Conservation (phyloP, 2,329 filamentous ascomycete species). For the Biscogniauxia sp. region DNA sequence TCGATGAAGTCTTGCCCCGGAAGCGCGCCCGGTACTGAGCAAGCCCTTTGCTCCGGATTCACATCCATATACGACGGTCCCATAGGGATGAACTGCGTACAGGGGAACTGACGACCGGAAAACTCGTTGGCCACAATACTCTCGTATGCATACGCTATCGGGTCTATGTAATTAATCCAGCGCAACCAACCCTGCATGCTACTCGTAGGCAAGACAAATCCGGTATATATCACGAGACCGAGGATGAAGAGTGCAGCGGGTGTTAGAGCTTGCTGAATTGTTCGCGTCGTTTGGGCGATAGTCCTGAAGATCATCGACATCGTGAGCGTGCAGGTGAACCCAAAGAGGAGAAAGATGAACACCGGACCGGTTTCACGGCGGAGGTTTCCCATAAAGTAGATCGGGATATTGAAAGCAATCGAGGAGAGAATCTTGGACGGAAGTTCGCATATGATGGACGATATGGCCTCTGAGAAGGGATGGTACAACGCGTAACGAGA, state of each 20-base stretch:
- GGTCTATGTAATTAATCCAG: constrained; percentile 79
- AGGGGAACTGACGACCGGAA: constrained; percentile 55
- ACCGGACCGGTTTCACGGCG: constrained; percentile 69
- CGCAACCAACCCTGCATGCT: constrained; percentile 77
- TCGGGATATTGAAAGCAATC: constrained; percentile 70
- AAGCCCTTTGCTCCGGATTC: constrained; percentile 43
- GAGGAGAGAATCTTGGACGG: constrained; percentile 75
- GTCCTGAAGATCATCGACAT: constrained; percentile 85
- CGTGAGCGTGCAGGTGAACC: constrained; percentile 49
- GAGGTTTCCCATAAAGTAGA: constrained; percentile 86
- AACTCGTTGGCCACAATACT: constrained; percentile 82
- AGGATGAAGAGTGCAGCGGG: constrained; percentile 59
- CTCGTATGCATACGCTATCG: constrained; percentile 76
- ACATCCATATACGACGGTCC: constrained; percentile 36
- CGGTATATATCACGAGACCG: constrained; percentile 64
- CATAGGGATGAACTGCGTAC: constrained; percentile 44
- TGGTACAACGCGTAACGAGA: constrained; percentile 82
- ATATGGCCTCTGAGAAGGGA: constrained; percentile 77
- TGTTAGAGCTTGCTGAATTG: constrained; percentile 60
- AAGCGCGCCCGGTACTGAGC: constrained; percentile 54
- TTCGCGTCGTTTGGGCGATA: constrained; percentile 69
- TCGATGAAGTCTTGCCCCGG: constrained; percentile 48
- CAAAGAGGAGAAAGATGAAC: constrained; percentile 79
- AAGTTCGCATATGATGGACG: constrained; percentile 80
- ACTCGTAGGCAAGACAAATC: constrained; percentile 59